Percentiles rank a stretch among this genome's conserved stretches.
These are phyloP conservation scores for Coemansia sp. DNA, from an alignment of 192 early-diverging fungal species.

Conservation along the genomic window DNA sequence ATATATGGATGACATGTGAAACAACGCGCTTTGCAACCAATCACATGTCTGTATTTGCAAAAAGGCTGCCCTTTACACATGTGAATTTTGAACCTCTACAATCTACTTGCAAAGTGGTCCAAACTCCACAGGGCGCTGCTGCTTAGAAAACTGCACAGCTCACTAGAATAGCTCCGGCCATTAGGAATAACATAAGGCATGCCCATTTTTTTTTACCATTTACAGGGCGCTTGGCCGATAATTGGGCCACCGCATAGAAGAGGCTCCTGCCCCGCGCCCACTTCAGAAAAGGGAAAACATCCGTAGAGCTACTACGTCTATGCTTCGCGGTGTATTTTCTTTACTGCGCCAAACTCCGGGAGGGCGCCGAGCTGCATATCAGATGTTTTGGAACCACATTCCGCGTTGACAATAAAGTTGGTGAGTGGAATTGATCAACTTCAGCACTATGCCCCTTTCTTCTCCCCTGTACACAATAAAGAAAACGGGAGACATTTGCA, in stretches of 20 bases:
- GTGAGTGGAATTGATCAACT: neutral
- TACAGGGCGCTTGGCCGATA: neutral
- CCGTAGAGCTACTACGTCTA: neutral
- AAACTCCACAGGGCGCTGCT: neutral
- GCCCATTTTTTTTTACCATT: neutral
- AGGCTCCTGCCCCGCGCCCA: neutral
- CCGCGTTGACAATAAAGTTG: neutral
- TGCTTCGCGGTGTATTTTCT: neutral
- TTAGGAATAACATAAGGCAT: neutral
- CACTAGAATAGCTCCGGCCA: neutral
- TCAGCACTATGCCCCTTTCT: neutral
- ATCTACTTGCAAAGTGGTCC: neutral
- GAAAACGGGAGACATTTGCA: neutral
- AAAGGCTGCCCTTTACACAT: neutral
- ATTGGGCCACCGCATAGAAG: neutral
- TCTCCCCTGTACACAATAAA: neutral
- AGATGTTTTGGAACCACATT: neutral
- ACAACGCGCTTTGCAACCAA: conserved; percentile 2
- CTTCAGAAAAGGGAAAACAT: too few relatives aligned
- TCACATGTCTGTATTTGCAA: neutral
- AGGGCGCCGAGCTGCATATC: neutral
- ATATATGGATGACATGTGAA: neutral
- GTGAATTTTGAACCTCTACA: neutral
- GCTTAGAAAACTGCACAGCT: neutral
- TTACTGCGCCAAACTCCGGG: neutral